phyloP scores from a whole-genome alignment of 768 basidiomycete species.

The Suillus bovinus region DNA sequence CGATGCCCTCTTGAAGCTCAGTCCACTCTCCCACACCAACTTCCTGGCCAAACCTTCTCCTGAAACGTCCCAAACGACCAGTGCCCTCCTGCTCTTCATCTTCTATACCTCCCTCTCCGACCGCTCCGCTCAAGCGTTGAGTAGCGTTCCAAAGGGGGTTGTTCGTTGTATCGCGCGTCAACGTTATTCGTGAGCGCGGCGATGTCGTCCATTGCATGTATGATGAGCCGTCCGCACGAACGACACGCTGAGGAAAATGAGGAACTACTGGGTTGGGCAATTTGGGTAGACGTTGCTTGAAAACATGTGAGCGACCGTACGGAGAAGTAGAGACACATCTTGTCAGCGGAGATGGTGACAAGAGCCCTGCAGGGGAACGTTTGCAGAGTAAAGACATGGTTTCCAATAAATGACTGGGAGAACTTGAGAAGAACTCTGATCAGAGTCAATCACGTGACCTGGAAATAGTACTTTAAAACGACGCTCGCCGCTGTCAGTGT shows the following conservation, averaged over 20 bases:
- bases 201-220: constrained; percentile 90
- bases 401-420: not conserved
- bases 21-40: constrained; percentile 37
- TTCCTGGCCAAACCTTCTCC: constrained; percentile 63
- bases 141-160: constrained; percentile 85
- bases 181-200: constrained; percentile 70
- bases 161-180: constrained; percentile 88
- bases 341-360: not conserved
- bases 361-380: not conserved
- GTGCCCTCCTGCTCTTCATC: constrained; percentile 72
- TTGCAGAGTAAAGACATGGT: not conserved
- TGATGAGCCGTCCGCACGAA: constrained; percentile 86
- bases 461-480: not conserved
- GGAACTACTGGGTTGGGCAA: constrained; percentile 86
- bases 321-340: constrained; percentile 58
- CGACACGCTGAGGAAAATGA: constrained; percentile 82
- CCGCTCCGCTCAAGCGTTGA: constrained; percentile 48
- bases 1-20: constrained; percentile 24
- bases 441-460: not conserved
- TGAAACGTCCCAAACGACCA: constrained; percentile 82
- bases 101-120: constrained; percentile 38
- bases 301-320: constrained; percentile 83
- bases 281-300: constrained; percentile 63
- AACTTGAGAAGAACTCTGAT: not conserved
- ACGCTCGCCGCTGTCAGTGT: not conserved